A percentile compares a stretch with the other conserved stretches of the same genome.
Evolutionary conservation across 108 stramenopile genomes (phyloP).

Genomic region (Nitzschia sp.): DNA sequence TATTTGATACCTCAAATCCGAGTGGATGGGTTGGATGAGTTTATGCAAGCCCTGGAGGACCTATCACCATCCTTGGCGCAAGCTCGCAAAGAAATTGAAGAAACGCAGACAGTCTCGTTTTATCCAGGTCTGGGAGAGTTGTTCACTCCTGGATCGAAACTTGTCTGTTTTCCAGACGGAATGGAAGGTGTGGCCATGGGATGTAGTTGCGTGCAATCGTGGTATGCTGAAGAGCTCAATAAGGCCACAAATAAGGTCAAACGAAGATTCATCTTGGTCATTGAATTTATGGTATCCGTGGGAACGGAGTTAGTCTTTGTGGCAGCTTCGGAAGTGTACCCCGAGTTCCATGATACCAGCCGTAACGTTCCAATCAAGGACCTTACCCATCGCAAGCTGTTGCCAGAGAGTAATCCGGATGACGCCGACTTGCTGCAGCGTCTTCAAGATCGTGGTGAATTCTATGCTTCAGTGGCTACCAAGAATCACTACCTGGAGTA

Average conservation of each 20-base stretch:
- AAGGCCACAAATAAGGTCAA: constrained; percentile 63
- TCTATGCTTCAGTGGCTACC: constrained; percentile 65
- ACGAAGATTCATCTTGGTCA: constrained; percentile 58
- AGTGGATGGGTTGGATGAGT: constrained; percentile 53
- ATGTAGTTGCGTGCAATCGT: constrained; percentile 64
- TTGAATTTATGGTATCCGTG: constrained; percentile 65
- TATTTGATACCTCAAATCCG: constrained; percentile 44
- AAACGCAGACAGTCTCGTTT: constrained; percentile 57
- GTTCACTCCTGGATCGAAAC: constrained; percentile 57
- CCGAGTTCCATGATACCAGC: constrained; percentile 63
- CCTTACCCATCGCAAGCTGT: constrained; percentile 57
- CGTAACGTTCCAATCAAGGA: constrained; percentile 54
- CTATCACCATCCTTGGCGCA: constrained; percentile 36
- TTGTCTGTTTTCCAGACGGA: constrained; percentile 62
- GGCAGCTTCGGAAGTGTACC: constrained; percentile 64
- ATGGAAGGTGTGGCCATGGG: constrained; percentile 71
- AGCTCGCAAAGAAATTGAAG: constrained; percentile 56
- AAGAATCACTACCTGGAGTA: constrained; percentile 72
- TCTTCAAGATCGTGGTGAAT: constrained; percentile 62
- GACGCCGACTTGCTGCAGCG: constrained; percentile 43
- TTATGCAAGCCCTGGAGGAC: constrained; percentile 48
- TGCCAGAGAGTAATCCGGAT: constrained; percentile 15
- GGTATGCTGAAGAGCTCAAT: constrained; percentile 67
- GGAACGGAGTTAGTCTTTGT: constrained; percentile 70
- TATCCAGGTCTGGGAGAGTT: constrained; percentile 71